phyloP scores from a whole-genome alignment of 352 stramenopile species.

The Phytophthora meadii region DNA sequence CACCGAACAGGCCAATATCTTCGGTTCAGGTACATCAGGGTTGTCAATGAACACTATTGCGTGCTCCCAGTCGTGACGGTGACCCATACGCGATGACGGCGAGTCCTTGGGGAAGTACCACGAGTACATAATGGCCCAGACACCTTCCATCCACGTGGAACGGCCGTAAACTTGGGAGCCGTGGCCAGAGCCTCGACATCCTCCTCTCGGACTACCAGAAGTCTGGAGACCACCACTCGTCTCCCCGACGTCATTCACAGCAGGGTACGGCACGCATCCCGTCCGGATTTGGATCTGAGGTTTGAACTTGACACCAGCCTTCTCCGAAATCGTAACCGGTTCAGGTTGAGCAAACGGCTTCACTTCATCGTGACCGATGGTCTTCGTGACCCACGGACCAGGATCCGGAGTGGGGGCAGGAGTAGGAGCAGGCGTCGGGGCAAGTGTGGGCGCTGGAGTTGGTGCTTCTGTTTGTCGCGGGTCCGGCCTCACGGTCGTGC shows the following conservation, averaged over 20 bases:
- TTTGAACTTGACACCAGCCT: slow-evolving; percentile 13
- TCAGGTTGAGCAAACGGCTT: slow-evolving; percentile 11
- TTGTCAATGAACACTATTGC: slow-evolving; percentile 17
- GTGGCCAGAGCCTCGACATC: slow-evolving; percentile 9
- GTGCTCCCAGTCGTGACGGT: slow-evolving; percentile 12
- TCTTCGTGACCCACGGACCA: slow-evolving; percentile 8
- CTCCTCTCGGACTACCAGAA: background rate
- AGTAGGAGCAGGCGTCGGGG: background rate
- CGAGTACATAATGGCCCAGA: slow-evolving; percentile 12
- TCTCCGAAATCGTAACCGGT: slow-evolving; percentile 8
- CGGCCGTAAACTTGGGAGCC: slow-evolving; percentile 8
- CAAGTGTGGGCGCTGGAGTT: background rate
- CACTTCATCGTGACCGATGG: slow-evolving; percentile 1
- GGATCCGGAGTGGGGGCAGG: slow-evolving; percentile 4
- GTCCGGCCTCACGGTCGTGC: background rate
- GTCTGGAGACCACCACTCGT: slow-evolving; percentile 5
- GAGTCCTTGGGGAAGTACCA: slow-evolving; percentile 13
- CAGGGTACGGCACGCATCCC: slow-evolving; percentile 5
- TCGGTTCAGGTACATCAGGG: background rate
- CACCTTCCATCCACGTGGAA: slow-evolving; percentile 7
- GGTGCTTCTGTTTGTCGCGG: background rate
- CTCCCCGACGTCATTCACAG: background rate
- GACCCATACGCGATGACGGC: slow-evolving; percentile 4
- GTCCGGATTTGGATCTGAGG: slow-evolving; percentile 13
- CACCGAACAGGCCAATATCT: slow-evolving; percentile 9